Evolutionary conservation across 495 filamentous ascomycete species (phyloP), one percentile per base, ranked within the genome.

Genomic region (Hypoxylon fragiforme): DNA sequence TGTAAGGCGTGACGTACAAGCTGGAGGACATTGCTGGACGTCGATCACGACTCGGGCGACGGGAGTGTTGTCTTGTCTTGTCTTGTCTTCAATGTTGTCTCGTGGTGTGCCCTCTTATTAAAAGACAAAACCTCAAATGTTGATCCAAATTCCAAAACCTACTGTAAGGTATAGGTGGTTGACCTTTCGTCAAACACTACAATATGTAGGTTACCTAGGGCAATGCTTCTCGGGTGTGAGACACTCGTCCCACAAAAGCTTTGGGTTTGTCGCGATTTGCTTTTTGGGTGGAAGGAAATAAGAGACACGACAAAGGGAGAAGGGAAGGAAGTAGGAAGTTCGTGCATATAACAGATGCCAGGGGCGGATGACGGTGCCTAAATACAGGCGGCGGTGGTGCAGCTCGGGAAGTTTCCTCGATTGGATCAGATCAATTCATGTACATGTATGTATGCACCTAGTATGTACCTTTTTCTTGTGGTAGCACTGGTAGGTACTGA

Each of bases 21-120:
- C 63, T 65, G 8, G 64, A 44, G 15, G 67, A 68, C 67, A 70
- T 70, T 31, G n/a, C n/a, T 51, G 32, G 67, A 47, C 42, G 52
- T 40, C 31, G 44, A n/a, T 16, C 24, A 40, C 44, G 32, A 37
- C 21, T 9, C 19, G 26, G 21, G 21, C 24, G 40, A 34, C 31
- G 38, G 31, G 40, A 22, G 48, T 30, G 18, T 13, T 14, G 34
- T 41, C n/a, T n/a, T n/a, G n/a, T n/a, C n/a, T n/a, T n/a, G n/a
- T n/a, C n/a, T n/a, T n/a, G n/a, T n/a, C n/a, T n/a, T n/a, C n/a
- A n/a, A n/a, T n/a, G n/a, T n/a, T n/a, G n/a, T n/a, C n/a, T n/a
- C n/a, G n/a, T n/a, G n/a, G n/a, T n/a, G n/a, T n/a, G n/a, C n/a
- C n/a, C n/a, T n/a, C n/a, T n/a, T n/a, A 28, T 28, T 4, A 28